Percentiles rank a stretch among this genome's conserved stretches.
Conservation (phyloP, 164 flowering plant genomes). For the grape (Vitis vinifera) region DNA sequence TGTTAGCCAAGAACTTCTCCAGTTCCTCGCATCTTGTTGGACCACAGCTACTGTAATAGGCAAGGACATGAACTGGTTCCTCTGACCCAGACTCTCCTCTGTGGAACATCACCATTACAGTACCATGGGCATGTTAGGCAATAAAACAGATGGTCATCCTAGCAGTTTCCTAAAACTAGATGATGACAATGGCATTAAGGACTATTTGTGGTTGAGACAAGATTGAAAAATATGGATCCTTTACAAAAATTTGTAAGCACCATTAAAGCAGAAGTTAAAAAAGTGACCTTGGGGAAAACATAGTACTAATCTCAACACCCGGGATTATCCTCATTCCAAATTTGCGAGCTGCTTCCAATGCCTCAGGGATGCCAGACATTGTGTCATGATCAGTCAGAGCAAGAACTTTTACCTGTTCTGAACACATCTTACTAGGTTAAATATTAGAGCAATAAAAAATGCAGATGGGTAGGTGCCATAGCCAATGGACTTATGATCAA, state of each 20-base stretch:
- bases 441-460: neutral
- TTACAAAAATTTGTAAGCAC: too few species aligned
- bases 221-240: too few species aligned
- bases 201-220: too few species aligned
- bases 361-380: constrained; percentile 92
- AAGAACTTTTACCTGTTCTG: constrained; percentile 94
- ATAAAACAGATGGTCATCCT: too few species aligned
- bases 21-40: constrained; percentile 58
- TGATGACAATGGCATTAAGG: too few species aligned
- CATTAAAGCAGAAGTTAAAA: neutral
- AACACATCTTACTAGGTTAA: constrained; percentile 25
- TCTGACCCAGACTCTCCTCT: constrained; percentile 56
- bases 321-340: constrained; percentile 86
- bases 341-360: constrained; percentile 75
- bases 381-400: constrained; percentile 94
- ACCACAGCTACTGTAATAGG: constrained; percentile 89
- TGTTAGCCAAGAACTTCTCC: constrained; percentile 62
- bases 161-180: too few species aligned
- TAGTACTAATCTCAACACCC: constrained; percentile 93
- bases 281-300: constrained; percentile 57
- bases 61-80: constrained; percentile 94
- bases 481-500: neutral
- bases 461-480: neutral
- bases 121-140: too few species aligned
- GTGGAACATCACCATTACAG: constrained; percentile 1